Percentiles rank a stretch among this genome's conserved stretches.
Conservation (phyloP, 1,139 yeast genomes). For the Suhomyces terraborum region DNA sequence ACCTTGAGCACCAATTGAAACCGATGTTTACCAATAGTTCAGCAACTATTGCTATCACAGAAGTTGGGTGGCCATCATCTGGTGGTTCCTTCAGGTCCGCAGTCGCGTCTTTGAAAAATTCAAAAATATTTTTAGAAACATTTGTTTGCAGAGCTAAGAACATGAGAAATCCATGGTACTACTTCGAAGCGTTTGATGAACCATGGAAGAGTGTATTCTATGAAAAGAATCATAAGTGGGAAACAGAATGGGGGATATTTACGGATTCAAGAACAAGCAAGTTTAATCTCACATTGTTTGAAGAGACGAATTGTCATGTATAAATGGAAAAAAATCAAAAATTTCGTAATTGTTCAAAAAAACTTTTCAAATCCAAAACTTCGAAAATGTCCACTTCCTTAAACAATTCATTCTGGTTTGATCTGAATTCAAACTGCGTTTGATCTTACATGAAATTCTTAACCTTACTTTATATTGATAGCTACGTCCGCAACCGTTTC, state of each 20-base stretch:
- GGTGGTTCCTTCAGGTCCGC: slow-evolving; percentile 56
- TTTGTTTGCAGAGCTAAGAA: slow-evolving; percentile 54
- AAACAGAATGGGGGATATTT: slow-evolving; percentile 73
- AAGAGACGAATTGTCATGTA: too few relatives aligned
- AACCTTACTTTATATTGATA: too few relatives aligned
- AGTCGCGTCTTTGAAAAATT: slow-evolving; percentile 45
- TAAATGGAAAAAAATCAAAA: too few relatives aligned
- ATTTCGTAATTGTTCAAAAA: background rate
- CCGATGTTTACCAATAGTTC: slow-evolving; percentile 26
- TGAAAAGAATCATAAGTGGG: slow-evolving; percentile 56
- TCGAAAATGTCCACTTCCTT: background rate
- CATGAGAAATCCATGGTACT: slow-evolving; percentile 53
- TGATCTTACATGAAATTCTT: too few relatives aligned
- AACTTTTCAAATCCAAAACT: too few relatives aligned
- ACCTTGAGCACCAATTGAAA: slow-evolving; percentile 45
- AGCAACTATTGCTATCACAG: slow-evolving; percentile 49
- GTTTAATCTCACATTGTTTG: slow-evolving; percentile 12
- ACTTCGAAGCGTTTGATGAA: slow-evolving; percentile 73
- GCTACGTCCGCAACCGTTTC: too few relatives aligned
- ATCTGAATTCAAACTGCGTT: too few relatives aligned
- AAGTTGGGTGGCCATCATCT: slow-evolving; percentile 71
- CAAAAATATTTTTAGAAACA: slow-evolving; percentile 50
- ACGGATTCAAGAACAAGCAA: slow-evolving; percentile 41
- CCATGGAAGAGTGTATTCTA: slow-evolving; percentile 65
- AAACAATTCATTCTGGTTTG: too few relatives aligned